Conservation (phyloP, 345 rosid genomes). For the Aquilaria yunnanensis region DNA sequence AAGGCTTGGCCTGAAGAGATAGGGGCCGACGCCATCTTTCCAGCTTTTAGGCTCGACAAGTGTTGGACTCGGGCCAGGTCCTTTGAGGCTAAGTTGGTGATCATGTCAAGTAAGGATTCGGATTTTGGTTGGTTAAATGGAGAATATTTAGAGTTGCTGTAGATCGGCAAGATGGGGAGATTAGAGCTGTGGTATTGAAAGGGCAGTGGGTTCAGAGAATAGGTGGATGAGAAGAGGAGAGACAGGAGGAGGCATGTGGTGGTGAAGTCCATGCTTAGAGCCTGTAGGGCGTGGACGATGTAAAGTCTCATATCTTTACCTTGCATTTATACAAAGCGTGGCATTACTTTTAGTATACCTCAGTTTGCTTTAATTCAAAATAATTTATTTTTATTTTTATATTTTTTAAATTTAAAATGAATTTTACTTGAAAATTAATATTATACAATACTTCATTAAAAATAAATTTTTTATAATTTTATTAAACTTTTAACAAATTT, state of each 20-base stretch:
- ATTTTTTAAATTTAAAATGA: no score
- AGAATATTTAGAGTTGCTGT: conserved; percentile 50
- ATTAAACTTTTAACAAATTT: no score
- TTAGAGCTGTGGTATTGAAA: conserved; percentile 29
- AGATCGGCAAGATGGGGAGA: conserved; percentile 63
- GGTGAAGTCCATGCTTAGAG: conserved; percentile 36
- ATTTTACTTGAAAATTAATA: no score
- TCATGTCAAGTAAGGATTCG: conserved; percentile 40
- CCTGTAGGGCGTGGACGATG: no score
- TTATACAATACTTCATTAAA: no score
- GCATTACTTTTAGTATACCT: no score
- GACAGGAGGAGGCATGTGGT: conserved; percentile 27
- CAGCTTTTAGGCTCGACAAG: conserved; percentile 44
- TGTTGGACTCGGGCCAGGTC: conserved; percentile 56
- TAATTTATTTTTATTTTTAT: no score
- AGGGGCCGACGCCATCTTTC: conserved; percentile 46
- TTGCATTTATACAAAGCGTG: no score
- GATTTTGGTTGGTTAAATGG: conserved; percentile 53
- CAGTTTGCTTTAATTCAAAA: no score
- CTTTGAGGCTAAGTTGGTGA: conserved; percentile 63
- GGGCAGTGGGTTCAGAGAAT: conserved; percentile 39
- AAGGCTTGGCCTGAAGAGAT: conserved; percentile 53
- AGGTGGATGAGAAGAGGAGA: conserved; percentile 30
- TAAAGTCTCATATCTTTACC: no score
- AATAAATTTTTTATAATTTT: no score